phyloP scores from a whole-genome alignment of 1,284 basidiomycete genomes.

The Ganoderma leucocontextum region DNA sequence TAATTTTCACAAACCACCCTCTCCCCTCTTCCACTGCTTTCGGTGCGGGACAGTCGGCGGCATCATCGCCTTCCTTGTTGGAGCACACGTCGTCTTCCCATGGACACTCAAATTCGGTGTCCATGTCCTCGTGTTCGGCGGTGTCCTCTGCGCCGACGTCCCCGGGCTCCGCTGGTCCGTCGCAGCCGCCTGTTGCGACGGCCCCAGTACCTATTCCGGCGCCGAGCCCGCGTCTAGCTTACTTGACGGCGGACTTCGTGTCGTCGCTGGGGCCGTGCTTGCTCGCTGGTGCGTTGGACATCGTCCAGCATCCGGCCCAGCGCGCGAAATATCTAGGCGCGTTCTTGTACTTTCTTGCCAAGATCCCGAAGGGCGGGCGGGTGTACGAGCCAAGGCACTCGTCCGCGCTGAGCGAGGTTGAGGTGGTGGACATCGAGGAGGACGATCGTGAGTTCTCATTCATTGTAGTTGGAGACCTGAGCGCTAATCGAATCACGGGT shows the following conservation, averaged over 20 bases:
- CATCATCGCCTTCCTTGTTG: conserved; percentile 20
- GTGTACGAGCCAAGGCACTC: conserved; percentile 88
- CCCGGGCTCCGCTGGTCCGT: conserved; percentile 6
- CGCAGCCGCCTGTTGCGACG: not conserved
- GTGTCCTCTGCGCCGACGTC: conserved; percentile 18
- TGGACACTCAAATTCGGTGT: conserved; percentile 16
- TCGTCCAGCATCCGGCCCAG: conserved; percentile 69
- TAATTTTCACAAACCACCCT: conserved; percentile 42
- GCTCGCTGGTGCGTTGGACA: conserved; percentile 85
- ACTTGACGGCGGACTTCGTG: conserved; percentile 63
- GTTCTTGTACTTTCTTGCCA: conserved; percentile 90
- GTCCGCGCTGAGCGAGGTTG: conserved; percentile 80
- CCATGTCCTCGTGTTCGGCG: conserved; percentile 18
- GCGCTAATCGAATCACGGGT: conserved; percentile 1
- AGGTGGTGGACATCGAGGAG: conserved; percentile 73
- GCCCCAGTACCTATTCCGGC: conserved; percentile 8
- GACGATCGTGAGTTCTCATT: conserved; percentile 63
- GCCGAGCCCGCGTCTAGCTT: conserved; percentile 19
- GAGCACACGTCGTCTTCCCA: conserved; percentile 31
- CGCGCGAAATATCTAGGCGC: conserved; percentile 89
- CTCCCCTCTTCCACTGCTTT: conserved; percentile 16
- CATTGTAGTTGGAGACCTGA: not conserved
- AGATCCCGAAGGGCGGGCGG: conserved; percentile 78
- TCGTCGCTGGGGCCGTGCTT: conserved; percentile 76
- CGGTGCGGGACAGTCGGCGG: conserved; percentile 22